These are phyloP conservation scores for Diospyros lotus DNA, from an alignment of 148 eudicot genomes.

Conservation along the genomic window DNA sequence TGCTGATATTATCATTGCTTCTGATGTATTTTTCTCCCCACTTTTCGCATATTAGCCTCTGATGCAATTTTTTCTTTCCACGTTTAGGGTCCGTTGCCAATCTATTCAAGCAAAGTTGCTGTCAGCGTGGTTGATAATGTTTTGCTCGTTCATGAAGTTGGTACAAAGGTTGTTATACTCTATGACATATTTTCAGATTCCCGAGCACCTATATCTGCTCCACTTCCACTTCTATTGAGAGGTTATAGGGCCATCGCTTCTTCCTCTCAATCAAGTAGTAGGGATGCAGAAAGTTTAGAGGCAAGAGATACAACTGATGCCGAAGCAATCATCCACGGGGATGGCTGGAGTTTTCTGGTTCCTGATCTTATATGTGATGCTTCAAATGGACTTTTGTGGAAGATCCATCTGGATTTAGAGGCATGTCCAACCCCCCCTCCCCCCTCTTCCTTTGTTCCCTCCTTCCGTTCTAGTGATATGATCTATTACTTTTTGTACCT, in stretches of 20 bases:
- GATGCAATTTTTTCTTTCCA: conserved; percentile 1
- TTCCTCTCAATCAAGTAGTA: conserved; percentile 33
- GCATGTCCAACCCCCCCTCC: conserved; percentile 31
- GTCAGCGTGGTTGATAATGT: conserved; percentile 93
- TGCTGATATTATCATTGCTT: not conserved
- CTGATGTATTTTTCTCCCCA: too few relatives aligned
- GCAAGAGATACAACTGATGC: conserved; percentile 31
- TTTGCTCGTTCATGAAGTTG: conserved; percentile 95
- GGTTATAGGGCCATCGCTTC: conserved; percentile 37
- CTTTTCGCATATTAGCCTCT: not conserved
- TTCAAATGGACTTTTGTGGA: conserved; percentile 76
- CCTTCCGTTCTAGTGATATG: not conserved
- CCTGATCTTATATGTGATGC: conserved; percentile 90
- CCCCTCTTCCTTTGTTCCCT: conserved; percentile 12
- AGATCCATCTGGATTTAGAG: conserved; percentile 86
- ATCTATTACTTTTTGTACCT: conserved; percentile 10
- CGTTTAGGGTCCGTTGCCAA: conserved; percentile 87
- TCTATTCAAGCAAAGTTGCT: conserved; percentile 81
- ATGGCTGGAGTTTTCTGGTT: conserved; percentile 81
- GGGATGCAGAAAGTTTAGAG: conserved; percentile 43
- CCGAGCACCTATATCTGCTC: conserved; percentile 92
- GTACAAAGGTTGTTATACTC: conserved; percentile 89
- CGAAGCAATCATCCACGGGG: conserved; percentile 61
- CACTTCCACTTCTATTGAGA: conserved; percentile 85
- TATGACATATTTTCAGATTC: conserved; percentile 90